These are phyloP conservation scores for Selenicereus undatus DNA, from an alignment of 148 eudicot genomes.

Conservation along the genomic window DNA sequence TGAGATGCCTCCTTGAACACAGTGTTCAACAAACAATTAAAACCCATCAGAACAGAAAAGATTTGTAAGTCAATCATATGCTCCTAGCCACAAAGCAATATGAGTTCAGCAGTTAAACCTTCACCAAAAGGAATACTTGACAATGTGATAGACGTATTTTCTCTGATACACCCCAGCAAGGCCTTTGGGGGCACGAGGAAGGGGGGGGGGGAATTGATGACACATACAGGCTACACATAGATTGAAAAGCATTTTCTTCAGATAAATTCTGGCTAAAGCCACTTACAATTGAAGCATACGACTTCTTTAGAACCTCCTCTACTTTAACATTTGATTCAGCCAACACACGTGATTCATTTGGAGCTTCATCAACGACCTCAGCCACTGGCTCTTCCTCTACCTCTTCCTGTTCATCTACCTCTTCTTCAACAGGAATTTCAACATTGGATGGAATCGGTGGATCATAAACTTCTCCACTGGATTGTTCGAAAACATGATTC, in stretches of 20 bases:
- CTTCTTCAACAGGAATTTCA: too few species aligned
- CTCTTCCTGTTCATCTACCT: slow-evolving; percentile 21
- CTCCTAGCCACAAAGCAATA: not conserved
- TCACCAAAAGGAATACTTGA: not conserved
- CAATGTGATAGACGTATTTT: not conserved
- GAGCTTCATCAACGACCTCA: slow-evolving; percentile 55
- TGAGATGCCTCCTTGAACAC: not conserved
- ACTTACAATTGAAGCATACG: slow-evolving; percentile 86
- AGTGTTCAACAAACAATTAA: not conserved
- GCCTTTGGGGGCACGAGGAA: not conserved
- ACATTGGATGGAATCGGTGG: too few species aligned
- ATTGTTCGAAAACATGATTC: slow-evolving; percentile 25
- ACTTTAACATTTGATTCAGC: slow-evolving; percentile 26
- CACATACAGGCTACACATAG: not conserved
- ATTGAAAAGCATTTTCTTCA: not conserved
- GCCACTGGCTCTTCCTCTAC: slow-evolving; percentile 59
- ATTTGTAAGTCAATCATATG: not conserved
- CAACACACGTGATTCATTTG: slow-evolving; percentile 31
- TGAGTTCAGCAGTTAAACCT: not conserved
- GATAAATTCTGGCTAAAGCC: not conserved
- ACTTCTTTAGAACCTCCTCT: slow-evolving; percentile 47
- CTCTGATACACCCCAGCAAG: not conserved
- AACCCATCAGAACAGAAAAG: not conserved
- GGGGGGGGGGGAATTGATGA: not conserved
- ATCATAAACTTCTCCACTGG: slow-evolving; percentile 37